A percentile compares a stretch with the other conserved stretches of the same genome.
Conservation (phyloP, 1,139 yeast genomes). For the Blastobotrys ciferrii region DNA sequence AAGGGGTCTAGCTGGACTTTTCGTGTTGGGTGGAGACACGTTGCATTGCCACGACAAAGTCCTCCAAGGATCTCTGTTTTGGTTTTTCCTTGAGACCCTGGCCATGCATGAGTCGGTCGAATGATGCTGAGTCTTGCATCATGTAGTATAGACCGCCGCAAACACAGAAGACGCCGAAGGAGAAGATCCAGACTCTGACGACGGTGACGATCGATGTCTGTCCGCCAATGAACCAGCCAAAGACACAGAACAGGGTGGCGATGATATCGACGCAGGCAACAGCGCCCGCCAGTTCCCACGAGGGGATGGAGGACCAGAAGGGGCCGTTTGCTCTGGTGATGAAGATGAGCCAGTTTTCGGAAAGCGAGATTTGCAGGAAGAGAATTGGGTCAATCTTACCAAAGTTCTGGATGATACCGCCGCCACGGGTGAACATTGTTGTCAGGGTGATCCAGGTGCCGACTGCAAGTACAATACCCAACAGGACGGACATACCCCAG, state of each 20-base stretch:
- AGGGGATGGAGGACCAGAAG: conserved; percentile 68
- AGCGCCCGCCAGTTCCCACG: conserved; percentile 74
- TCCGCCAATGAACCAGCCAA: conserved; percentile 72
- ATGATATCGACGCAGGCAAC: conserved; percentile 65
- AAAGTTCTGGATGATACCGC: conserved; percentile 93
- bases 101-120: conserved; percentile 95
- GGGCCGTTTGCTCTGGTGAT: conserved; percentile 86
- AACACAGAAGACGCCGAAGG: conserved; percentile 69
- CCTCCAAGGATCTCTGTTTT: conserved; percentile 82
- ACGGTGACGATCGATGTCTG: conserved; percentile 68
- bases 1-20: conserved; percentile 40
- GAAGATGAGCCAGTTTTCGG: conserved; percentile 96
- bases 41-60: conserved; percentile 95
- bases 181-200: conserved; percentile 65
- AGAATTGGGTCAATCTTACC: conserved; percentile 90
- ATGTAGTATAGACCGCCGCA: conserved; percentile 69
- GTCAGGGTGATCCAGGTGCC: conserved; percentile 94
- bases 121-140: conserved; percentile 77
- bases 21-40: conserved; percentile 98
- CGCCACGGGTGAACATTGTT: conserved; percentile 79
- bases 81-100: conserved; percentile 64
- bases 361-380: conserved; percentile 87
- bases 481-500: conserved; percentile 91
- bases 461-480: conserved; percentile 78
- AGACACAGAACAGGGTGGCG: conserved; percentile 67